phyloP scores from a whole-genome alignment of 1,284 basidiomycete species.

The Boletus sp. region DNA sequence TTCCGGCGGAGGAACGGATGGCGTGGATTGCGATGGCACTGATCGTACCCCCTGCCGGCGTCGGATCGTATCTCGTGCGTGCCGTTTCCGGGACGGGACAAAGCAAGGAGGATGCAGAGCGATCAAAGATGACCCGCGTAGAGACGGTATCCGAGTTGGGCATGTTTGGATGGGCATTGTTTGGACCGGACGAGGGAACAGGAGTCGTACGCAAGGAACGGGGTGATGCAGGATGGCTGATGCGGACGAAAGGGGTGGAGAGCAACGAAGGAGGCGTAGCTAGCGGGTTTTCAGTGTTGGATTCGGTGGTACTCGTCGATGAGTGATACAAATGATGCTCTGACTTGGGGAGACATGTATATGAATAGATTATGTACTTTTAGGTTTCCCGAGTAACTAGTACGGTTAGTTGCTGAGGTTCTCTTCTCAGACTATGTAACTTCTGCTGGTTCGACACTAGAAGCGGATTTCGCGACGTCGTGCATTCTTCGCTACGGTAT shows the following conservation, averaged over 20 bases:
- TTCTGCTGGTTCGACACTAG: too few relatives aligned
- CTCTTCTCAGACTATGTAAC: too few relatives aligned
- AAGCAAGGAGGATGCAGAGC: slow-evolving; percentile 13
- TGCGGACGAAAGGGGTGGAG: slow-evolving; percentile 92
- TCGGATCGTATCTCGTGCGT: slow-evolving; percentile 77
- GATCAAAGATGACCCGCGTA: slow-evolving; percentile 44
- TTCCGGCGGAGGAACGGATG: slow-evolving; percentile 60
- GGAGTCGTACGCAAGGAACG: slow-evolving; percentile 33
- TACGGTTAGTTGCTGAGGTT: too few relatives aligned
- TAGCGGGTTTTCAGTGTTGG: slow-evolving; percentile 78
- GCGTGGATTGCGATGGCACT: slow-evolving; percentile 97
- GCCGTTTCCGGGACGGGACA: slow-evolving; percentile 40
- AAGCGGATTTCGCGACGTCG: too few relatives aligned
- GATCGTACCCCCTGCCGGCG: slow-evolving; percentile 73
- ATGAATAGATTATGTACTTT: too few relatives aligned
- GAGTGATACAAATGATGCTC: too few relatives aligned
- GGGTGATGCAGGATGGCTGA: slow-evolving; percentile 81
- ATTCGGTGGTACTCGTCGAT: slow-evolving; percentile 74
- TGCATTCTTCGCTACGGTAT: too few relatives aligned
- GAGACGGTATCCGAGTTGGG: slow-evolving; percentile 93
- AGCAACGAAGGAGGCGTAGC: slow-evolving; percentile 69
- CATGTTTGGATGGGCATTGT: slow-evolving; percentile 89
- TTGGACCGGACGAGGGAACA: slow-evolving; percentile 47
- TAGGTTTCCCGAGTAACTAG: too few relatives aligned
- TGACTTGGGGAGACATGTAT: too few relatives aligned